Percentiles rank a stretch among this genome's conserved stretches.
Evolutionary conservation across 2,329 filamentous ascomycete species (phyloP).

Genomic region (Drechslerella dactyloides): DNA sequence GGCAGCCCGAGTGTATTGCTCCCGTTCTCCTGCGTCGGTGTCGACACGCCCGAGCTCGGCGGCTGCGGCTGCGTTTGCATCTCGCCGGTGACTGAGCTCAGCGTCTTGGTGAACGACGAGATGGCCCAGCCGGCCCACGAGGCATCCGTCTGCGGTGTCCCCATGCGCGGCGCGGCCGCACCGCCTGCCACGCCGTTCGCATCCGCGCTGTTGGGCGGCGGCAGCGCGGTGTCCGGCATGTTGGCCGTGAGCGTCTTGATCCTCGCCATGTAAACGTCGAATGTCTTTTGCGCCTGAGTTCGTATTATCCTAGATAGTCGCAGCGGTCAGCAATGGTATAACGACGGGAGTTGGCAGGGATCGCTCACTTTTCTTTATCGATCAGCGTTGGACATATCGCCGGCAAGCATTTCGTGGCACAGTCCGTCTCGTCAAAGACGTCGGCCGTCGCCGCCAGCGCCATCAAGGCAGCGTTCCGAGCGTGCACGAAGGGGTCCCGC

Average conservation of each 20-base stretch:
- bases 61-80: constrained; percentile 67
- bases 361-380: constrained; percentile 81
- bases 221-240: constrained; percentile 81
- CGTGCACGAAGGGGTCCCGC: constrained; percentile 92
- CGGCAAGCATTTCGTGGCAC: constrained; percentile 80
- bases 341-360: not conserved
- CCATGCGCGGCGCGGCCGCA: constrained; percentile 71
- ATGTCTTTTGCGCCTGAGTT: constrained; percentile 86
- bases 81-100: constrained; percentile 81
- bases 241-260: constrained; percentile 77
- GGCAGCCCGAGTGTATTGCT: constrained; percentile 57
- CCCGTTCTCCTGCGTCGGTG: constrained; percentile 60
- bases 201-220: constrained; percentile 64
- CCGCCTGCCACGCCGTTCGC: constrained; percentile 59
- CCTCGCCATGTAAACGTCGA: constrained; percentile 83
- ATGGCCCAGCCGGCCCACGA: constrained; percentile 97
- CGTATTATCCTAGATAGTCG: constrained; percentile 69
- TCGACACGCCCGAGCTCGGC: constrained; percentile 62
- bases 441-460: constrained; percentile 85
- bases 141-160: constrained; percentile 74
- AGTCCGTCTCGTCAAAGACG: constrained; percentile 86
- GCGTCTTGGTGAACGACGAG: constrained; percentile 95
- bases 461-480: constrained; percentile 84
- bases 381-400: constrained; percentile 82
- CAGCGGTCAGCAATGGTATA: constrained; percentile 3